Evolutionary conservation across 2,329 filamentous ascomycete species (phyloP).

Genomic region (Shiraia bambusicola): DNA sequence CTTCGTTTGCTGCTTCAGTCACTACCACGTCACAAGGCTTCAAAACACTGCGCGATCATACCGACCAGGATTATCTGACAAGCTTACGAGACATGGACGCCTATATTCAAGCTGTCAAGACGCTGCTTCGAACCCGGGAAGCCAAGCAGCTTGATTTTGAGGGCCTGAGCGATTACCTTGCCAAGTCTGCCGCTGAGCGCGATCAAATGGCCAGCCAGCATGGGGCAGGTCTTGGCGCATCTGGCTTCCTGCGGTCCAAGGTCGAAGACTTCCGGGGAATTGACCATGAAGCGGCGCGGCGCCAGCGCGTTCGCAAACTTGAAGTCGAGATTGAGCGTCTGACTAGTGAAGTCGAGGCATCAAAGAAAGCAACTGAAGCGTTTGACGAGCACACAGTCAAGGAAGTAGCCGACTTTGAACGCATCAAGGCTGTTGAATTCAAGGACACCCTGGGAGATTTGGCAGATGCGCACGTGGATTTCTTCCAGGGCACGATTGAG

Average conservation of each 20-base stretch:
- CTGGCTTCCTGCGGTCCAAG: constrained; percentile 87
- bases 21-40: constrained; percentile 80
- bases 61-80: constrained; percentile 93
- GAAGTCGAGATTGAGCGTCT: constrained; percentile 92
- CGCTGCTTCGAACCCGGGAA: constrained; percentile 87
- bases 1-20: constrained; percentile 82
- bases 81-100: constrained; percentile 93
- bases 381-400: constrained; percentile 96
- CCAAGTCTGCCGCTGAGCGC: constrained; percentile 83
- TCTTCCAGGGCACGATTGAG: constrained; percentile 76
- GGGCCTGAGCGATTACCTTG: constrained; percentile 91
- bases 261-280: constrained; percentile 96
- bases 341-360: constrained; percentile 79
- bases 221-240: constrained; percentile 67
- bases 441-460: constrained; percentile 80
- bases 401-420: constrained; percentile 91
- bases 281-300: constrained; percentile 87
- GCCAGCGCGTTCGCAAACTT: constrained; percentile 84
- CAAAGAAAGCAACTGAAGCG: constrained; percentile 82
- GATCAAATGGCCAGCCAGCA: constrained; percentile 73
- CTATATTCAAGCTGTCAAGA: constrained; percentile 84
- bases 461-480: constrained; percentile 81
- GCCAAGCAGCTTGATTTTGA: constrained; percentile 98
- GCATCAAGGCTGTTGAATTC: constrained; percentile 94
- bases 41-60: constrained; percentile 80